Evolutionary conservation across 106 monocot genomes (phyloP), one percentile per base, ranked within the genome.

Genomic region (Allium cepa): DNA sequence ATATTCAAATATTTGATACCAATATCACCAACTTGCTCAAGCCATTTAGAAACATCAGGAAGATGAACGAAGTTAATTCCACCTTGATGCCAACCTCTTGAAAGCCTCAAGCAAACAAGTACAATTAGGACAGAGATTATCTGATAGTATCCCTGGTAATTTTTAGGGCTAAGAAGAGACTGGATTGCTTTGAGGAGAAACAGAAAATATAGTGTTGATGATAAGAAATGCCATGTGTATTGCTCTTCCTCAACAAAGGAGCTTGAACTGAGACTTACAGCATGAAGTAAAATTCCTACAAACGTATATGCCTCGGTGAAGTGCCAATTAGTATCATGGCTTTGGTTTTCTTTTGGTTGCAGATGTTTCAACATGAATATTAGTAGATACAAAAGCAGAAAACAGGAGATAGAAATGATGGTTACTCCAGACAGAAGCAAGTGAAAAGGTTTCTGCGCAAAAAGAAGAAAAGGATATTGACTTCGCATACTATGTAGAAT

Each of bases 181-280:
- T 67, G 79, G 17, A 87, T 46, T 51, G 66, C 67, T 22, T 7
- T 78, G 45, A 77, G 75, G 51, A 99, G 74, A 83, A 87, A 87
- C 56, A 99, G 77, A 49, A 92, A 66, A 75, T 82, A 92, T 48
- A 99, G 69, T 13, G 97, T 90, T 6, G 89, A 85, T 57, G 78
- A 78, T 26, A 99, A 59, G 62, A 84, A 99, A 79, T 99, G 89
- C 92, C 97, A 99, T 47, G 86, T 83, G 68, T 99, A 99, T 69
- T 99, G 97, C 64, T 99, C 97, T 85, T 99, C 97, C 73, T 99
- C 97, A 26, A 99, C 92, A 78, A 99, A 79, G 56, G 97, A 99
- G 59, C 97, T 99, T 79, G 92, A 65, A 51, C 73, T 66, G 73
- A 99, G 86, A 79, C 92, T 92, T 49, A 82, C 26, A 59, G 69